A percentile compares a stretch with the other conserved stretches of the same genome.
phyloP scores from a whole-genome alignment of 129 eudicot species.

The Helianthus annuus region DNA sequence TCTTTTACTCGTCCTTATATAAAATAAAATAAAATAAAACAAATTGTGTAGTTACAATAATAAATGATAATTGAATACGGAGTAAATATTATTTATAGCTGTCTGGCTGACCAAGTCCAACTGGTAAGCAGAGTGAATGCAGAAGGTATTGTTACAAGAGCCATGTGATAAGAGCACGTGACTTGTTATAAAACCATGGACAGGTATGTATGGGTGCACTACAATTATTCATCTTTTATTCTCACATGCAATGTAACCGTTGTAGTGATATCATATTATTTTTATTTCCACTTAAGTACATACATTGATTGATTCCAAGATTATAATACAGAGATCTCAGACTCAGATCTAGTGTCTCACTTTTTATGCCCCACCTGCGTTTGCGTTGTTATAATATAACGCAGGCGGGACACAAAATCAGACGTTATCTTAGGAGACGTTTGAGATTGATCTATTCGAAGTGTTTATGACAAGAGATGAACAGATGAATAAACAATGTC shows the following conservation, averaged over 20 bases:
- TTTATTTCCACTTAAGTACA: constrained; percentile 6
- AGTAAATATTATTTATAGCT: constrained; percentile 19
- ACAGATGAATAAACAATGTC: neutral
- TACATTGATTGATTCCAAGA: constrained; percentile 1
- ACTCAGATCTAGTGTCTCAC: neutral
- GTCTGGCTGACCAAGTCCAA: constrained; percentile 28
- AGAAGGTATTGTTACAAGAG: constrained; percentile 25
- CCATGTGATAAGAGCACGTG: constrained; percentile 39
- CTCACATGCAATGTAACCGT: constrained; percentile 39
- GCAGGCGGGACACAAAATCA: neutral
- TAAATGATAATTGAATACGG: constrained; percentile 25
- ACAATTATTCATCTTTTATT: constrained; percentile 44
- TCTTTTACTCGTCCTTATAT: neutral
- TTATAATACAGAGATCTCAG: neutral
- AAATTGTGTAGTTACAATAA: neutral
- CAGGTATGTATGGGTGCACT: constrained; percentile 34
- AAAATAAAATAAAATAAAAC: neutral
- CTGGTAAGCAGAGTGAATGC: constrained; percentile 23
- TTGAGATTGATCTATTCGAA: neutral
- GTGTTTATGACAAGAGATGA: too few relatives aligned
- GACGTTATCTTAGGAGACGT: neutral
- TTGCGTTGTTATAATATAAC: neutral
- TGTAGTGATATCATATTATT: constrained; percentile 14
- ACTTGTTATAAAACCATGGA: constrained; percentile 36
- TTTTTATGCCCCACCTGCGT: neutral